Evolutionary conservation across 805 yeast genomes (phyloP).

Genomic region (Brettanomyces naardenensis): DNA sequence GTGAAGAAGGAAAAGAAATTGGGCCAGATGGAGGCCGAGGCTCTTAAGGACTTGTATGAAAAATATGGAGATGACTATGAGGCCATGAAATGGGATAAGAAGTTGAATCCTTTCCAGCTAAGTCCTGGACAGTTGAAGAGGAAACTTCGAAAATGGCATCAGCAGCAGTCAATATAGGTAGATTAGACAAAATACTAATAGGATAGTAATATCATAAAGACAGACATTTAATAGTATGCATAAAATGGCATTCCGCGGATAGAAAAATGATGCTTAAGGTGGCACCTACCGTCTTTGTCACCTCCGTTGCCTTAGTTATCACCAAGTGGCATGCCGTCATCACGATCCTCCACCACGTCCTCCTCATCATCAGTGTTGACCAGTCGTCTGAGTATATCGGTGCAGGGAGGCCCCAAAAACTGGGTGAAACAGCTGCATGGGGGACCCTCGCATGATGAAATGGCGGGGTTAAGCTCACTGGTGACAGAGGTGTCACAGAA

Average conservation of each 20-base stretch:
- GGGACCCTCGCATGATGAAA: neutral
- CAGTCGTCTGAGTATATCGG: neutral
- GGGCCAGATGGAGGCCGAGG: conserved; percentile 66
- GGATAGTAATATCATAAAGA: too few relatives aligned
- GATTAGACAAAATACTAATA: too few relatives aligned
- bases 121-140: conserved; percentile 75
- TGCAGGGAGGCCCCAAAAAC: neutral
- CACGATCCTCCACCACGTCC: conserved; percentile 1
- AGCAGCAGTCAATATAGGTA: too few relatives aligned
- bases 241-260: neutral
- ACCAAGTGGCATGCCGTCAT: too few relatives aligned
- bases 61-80: conserved; percentile 85
- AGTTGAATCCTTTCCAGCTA: conserved; percentile 76
- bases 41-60: conserved; percentile 56
- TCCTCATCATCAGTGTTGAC: neutral
- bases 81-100: conserved; percentile 89
- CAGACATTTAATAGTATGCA: too few relatives aligned
- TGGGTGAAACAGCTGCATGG: conserved; percentile 2
- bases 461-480: neutral
- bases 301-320: too few relatives aligned
- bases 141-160: conserved; percentile 64
- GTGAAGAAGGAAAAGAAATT: conserved; percentile 16
- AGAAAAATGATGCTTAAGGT: neutral
- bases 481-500: conserved; percentile 1
- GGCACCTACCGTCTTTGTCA: too few relatives aligned